Conservation (phyloP, 495 filamentous ascomycete species). For the Polyplosphaeria fusca region DNA sequence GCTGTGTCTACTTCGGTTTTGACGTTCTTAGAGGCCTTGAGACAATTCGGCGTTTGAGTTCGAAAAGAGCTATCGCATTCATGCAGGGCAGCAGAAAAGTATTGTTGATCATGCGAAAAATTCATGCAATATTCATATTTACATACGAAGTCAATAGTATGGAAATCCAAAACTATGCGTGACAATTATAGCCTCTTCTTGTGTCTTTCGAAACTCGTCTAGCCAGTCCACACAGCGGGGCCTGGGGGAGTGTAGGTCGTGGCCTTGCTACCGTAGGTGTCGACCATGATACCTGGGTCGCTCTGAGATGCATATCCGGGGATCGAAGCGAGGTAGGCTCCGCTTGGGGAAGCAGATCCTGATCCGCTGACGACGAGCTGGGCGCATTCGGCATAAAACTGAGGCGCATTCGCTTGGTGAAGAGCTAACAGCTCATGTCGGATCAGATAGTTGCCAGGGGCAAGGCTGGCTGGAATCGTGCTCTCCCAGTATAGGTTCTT, state of each 20-base stretch:
- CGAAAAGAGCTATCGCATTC: too few species aligned
- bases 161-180: too few species aligned
- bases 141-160: too few species aligned
- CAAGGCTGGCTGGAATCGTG: conserved; percentile 51
- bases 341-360: conserved; percentile 46
- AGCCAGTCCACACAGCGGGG: conserved; percentile 51
- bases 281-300: conserved; percentile 53
- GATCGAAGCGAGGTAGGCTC: conserved; percentile 47
- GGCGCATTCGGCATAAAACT: conserved; percentile 61
- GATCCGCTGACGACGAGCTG: conserved; percentile 53
- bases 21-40: too few species aligned
- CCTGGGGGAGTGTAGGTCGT: conserved; percentile 52
- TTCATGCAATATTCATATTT: too few species aligned
- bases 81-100: too few species aligned
- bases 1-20: too few species aligned
- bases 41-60: too few species aligned
- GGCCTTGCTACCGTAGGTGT: conserved; percentile 47
- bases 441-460: conserved; percentile 57
- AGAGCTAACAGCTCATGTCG: conserved; percentile 59
- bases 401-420: conserved; percentile 57
- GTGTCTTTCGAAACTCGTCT: too few species aligned
- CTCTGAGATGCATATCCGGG: conserved; percentile 51
- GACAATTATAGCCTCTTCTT: too few species aligned
- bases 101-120: too few species aligned
- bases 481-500: conserved; percentile 52